These are phyloP conservation scores for Amphibolis antarctica DNA, from an alignment of 106 monocot species.

Conservation along the genomic window DNA sequence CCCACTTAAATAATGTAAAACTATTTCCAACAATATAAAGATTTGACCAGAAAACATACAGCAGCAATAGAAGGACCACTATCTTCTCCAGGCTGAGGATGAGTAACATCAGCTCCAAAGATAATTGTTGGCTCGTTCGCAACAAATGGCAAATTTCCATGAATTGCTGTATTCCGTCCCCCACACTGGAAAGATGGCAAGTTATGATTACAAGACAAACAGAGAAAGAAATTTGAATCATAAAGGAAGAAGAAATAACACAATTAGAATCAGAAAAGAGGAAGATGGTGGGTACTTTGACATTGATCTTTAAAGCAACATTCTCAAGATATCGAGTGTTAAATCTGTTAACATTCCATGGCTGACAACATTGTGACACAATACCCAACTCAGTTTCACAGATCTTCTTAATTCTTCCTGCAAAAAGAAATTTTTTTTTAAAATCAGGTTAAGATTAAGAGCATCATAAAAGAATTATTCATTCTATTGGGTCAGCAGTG, in stretches of 20 bases:
- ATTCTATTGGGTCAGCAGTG: too few species aligned
- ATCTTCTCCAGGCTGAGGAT: conserved; percentile 82
- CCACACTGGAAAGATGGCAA: conserved; percentile 26
- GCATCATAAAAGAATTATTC: background rate
- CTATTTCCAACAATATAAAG: too few species aligned
- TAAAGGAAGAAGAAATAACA: background rate
- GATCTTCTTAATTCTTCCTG: conserved; percentile 52
- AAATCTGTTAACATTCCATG: conserved; percentile 23
- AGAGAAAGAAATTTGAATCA: background rate
- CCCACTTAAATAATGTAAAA: too few species aligned
- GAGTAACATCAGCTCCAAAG: conserved; percentile 94
- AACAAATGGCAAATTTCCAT: conserved; percentile 36
- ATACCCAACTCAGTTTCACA: conserved; percentile 88
- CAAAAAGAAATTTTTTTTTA: background rate
- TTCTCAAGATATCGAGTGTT: conserved; percentile 64
- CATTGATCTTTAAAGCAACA: conserved; percentile 81
- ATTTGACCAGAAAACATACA: conserved; percentile 12
- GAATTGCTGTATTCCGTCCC: conserved; percentile 61
- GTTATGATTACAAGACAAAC: background rate
- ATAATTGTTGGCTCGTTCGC: conserved; percentile 56
- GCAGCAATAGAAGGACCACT: conserved; percentile 65
- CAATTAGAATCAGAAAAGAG: too few species aligned
- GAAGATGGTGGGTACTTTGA: too few species aligned
- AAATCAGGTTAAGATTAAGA: background rate
- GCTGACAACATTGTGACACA: conserved; percentile 66